A percentile compares a stretch with the other conserved stretches of the same genome.
Evolutionary conservation across 805 yeast species (phyloP).

Genomic region (Starmerella scarabaei): DNA sequence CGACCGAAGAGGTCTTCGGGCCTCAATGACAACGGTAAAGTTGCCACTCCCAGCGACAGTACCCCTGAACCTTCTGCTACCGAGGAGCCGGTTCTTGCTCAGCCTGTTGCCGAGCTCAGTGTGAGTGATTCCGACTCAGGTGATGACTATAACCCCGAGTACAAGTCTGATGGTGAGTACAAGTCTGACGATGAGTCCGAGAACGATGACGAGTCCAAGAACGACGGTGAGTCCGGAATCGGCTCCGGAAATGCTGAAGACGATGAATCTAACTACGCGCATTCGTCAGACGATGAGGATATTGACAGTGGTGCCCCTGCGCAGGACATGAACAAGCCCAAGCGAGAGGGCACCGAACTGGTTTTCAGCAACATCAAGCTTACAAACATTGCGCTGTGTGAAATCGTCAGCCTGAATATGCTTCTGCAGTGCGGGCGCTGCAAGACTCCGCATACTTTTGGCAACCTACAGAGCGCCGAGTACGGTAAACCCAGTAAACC

Average conservation of each 20-base stretch:
- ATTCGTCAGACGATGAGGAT: constrained; percentile 25
- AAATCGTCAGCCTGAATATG: constrained; percentile 26
- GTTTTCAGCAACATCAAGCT: constrained; percentile 26
- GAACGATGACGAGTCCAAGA: no score
- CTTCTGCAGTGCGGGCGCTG: constrained; percentile 30
- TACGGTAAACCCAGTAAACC: constrained; percentile 27
- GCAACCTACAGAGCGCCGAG: constrained; percentile 27
- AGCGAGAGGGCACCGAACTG: constrained; percentile 27
- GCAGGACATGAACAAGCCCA: constrained; percentile 8
- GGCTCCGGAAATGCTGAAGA: constrained; percentile 17
- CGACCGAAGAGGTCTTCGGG: not conserved
- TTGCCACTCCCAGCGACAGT: no score
- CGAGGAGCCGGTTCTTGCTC: no score
- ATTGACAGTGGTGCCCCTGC: constrained; percentile 8
- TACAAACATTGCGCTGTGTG: constrained; percentile 27
- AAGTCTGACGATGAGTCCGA: no score
- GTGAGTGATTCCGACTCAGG: not conserved
- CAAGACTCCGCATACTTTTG: constrained; percentile 27
- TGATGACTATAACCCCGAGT: constrained; percentile 3
- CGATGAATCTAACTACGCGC: constrained; percentile 13
- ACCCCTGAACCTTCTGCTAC: no score
- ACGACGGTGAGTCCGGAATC: no score
- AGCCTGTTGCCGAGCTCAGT: no score
- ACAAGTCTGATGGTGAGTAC: not conserved
- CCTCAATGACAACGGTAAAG: not conserved